phyloP scores from a whole-genome alignment of 2,329 filamentous ascomycete species.

The Fusarium penzigii region DNA sequence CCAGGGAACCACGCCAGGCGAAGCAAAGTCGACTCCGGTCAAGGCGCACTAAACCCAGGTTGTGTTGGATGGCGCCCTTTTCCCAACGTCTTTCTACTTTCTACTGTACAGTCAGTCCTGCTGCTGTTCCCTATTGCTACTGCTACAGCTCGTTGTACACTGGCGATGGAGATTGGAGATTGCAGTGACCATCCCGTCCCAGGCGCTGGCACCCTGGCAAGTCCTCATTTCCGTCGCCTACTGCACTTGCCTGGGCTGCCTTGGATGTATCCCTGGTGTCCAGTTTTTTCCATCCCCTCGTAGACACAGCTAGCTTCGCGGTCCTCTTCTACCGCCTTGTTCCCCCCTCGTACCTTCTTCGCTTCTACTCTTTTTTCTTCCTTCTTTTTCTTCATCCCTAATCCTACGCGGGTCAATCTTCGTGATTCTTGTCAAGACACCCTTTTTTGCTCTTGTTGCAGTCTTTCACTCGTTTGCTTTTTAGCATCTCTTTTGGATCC shows the following conservation, averaged over 20 bases:
- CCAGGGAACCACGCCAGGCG: neutral
- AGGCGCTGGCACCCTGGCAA: slow-evolving; percentile 15
- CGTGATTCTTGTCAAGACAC: slow-evolving; percentile 26
- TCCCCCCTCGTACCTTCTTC: slow-evolving; percentile 18
- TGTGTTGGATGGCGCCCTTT: neutral
- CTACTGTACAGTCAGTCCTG: too few species aligned
- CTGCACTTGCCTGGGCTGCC: neutral
- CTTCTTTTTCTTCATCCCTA: slow-evolving; percentile 25
- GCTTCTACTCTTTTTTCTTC: slow-evolving; percentile 19
- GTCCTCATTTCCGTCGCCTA: slow-evolving; percentile 25
- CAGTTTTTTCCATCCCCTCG: too few species aligned
- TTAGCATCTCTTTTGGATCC: slow-evolving; percentile 31
- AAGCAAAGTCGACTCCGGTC: neutral
- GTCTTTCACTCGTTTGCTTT: slow-evolving; percentile 29
- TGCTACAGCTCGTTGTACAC: too few species aligned
- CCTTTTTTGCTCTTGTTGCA: slow-evolving; percentile 27
- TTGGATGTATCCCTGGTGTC: neutral
- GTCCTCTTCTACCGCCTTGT: slow-evolving; percentile 18
- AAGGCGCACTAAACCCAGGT: neutral
- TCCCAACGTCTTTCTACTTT: neutral
- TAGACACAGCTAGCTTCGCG: slow-evolving; percentile 3
- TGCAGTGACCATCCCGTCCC: neutral
- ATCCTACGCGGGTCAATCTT: slow-evolving; percentile 27
- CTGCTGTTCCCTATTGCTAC: too few species aligned
- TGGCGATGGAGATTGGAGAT: too few species aligned